Evolutionary conservation across 257 asterid species (phyloP), one percentile per base, ranked within the genome.

Genomic region (Lycium barbarum): DNA sequence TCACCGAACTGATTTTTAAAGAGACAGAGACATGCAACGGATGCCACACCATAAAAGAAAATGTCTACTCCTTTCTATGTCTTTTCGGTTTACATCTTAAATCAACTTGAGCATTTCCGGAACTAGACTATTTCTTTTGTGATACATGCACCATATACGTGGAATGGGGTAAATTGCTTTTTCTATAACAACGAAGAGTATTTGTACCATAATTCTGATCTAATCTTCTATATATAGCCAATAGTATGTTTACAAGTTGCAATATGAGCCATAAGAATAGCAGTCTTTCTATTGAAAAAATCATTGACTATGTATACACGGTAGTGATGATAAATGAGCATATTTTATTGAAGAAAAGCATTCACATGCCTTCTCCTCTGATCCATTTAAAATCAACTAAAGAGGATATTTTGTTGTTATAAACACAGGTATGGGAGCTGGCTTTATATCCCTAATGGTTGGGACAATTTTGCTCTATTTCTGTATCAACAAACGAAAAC

Each of bases 371-470:
- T 10, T 51, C 55, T 51, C 55, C n/a, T 10, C 55, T 51, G 55
- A 51, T 51, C 3, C 3, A 40, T n/a, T n/a, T n/a, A n/a, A n/a
- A n/a, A n/a, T n/a, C n/a, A n/a, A n/a, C n/a, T n/a, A n/a, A n/a
- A n/a, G n/a, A n/a, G n/a, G n/a, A n/a, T n/a, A n/a, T 22, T 63
- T 63, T 68, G n/a, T 68, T 15, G 51, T 68, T 68, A 14, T n/a
- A n/a, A n/a, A n/a, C 76, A 36, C 53, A 68, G 78, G 78, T 38
- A 68, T 36, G 78, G 78, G 78, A 68, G 78, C 38, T 36, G 78
- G 78, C 12, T 68, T 68, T 38, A 36, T 68, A 68, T 15, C 78
- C 7, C 26, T 68, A 68, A 49, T 67, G 76, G 13, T 36, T 38
- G 26, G 51, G 51, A 15, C 6, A 68, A 68, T 68, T 9, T 36